These are phyloP conservation scores for Fusarium coffeatum DNA, from an alignment of 2,329 filamentous ascomycete genomes.

Conservation along the genomic window DNA sequence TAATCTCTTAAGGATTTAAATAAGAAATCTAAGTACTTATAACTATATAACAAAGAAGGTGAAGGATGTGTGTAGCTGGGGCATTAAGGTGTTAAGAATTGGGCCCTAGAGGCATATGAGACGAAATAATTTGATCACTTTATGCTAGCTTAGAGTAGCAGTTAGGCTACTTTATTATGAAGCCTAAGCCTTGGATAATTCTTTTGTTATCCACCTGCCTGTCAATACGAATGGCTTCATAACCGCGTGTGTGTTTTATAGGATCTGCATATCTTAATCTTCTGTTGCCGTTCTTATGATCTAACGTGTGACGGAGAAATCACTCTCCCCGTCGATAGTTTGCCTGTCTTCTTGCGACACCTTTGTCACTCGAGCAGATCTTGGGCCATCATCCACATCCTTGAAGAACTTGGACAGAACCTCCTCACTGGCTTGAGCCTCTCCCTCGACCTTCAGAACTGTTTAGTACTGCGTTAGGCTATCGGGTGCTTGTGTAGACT, in stretches of 20 bases:
- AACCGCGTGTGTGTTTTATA: neutral
- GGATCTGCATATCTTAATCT: neutral
- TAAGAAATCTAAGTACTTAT: too few relatives aligned
- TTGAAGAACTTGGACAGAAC: slow-evolving; percentile 76
- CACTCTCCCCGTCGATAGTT: slow-evolving; percentile 72
- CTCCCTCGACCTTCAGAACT: slow-evolving; percentile 79
- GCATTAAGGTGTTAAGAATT: too few relatives aligned
- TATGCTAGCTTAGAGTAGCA: too few relatives aligned
- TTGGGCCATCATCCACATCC: slow-evolving; percentile 80
- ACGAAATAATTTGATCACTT: too few relatives aligned
- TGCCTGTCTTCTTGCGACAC: slow-evolving; percentile 77
- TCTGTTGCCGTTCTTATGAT: neutral
- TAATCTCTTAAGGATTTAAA: too few relatives aligned
- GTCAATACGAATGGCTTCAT: neutral
- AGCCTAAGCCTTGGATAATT: too few relatives aligned
- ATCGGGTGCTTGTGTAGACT: neutral
- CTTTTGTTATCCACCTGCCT: neutral
- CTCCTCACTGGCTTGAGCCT: slow-evolving; percentile 81
- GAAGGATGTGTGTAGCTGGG: too few relatives aligned
- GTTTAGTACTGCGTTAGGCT: neutral
- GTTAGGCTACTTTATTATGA: too few relatives aligned
- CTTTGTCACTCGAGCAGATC: slow-evolving; percentile 76
- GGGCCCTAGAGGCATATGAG: too few relatives aligned
- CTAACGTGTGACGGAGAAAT: slow-evolving; percentile 67
- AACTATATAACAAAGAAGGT: too few relatives aligned